A percentile compares a stretch with the other conserved stretches of the same genome.
Evolutionary conservation across 768 basidiomycete species (phyloP).

Genomic region (Saitozyma podzolica): DNA sequence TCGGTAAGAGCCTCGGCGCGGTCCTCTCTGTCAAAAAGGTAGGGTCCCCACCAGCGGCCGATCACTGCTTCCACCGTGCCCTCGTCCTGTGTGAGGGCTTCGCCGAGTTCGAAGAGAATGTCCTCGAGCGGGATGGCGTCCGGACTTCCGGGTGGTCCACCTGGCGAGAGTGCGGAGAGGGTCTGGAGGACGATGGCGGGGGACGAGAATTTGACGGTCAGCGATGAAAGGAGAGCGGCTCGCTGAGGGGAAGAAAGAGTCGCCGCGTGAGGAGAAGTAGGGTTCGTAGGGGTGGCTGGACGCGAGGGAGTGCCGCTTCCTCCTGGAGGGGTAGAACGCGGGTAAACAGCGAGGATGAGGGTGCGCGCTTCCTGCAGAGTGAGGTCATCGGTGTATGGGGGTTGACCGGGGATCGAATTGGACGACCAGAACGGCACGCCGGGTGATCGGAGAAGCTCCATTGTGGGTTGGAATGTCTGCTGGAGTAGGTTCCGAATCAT

Average conservation of each 20-base stretch:
- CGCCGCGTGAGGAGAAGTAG: constrained; percentile 43
- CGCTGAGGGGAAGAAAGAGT: constrained; percentile 39
- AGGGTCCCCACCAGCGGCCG: constrained; percentile 48
- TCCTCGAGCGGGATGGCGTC: constrained; percentile 46
- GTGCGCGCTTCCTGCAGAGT: constrained; percentile 45
- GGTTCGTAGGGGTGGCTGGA: constrained; percentile 42
- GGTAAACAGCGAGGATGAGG: constrained; percentile 47
- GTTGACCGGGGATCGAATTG: constrained; percentile 24
- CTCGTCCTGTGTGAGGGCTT: constrained; percentile 47
- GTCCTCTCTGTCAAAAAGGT: constrained; percentile 34
- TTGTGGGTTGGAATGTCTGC: constrained; percentile 36
- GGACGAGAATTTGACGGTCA: constrained; percentile 48
- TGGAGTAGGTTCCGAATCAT: constrained; percentile 30
- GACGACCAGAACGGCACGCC: constrained; percentile 38
- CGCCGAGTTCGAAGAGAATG: constrained; percentile 52
- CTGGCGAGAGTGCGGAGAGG: constrained; percentile 45
- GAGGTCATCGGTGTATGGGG: constrained; percentile 39
- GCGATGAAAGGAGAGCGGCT: constrained; percentile 31
- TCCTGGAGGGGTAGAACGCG: constrained; percentile 24
- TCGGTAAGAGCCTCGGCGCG: constrained; percentile 33
- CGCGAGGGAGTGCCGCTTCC: constrained; percentile 21
- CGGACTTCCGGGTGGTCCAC: constrained; percentile 42
- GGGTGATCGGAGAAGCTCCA: constrained; percentile 37
- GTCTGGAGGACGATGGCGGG: constrained; percentile 50
- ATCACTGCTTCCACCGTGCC: constrained; percentile 49